These are phyloP conservation scores for Triticum dicoccoides DNA, from an alignment of 176 grass and related monocot genomes.

Conservation along the genomic window DNA sequence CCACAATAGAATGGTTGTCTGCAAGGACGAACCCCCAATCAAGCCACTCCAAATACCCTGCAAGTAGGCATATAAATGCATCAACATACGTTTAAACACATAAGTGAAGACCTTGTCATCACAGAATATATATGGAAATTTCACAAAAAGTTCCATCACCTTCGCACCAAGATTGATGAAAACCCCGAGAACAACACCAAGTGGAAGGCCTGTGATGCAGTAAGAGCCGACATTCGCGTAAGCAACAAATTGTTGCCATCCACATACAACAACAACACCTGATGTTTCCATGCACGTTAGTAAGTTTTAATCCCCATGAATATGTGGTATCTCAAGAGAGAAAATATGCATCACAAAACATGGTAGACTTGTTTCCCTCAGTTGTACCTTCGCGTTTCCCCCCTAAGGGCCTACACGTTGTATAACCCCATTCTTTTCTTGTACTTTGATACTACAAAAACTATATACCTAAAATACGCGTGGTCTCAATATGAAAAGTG, in stretches of 20 bases:
- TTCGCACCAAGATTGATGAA: constrained; percentile 58
- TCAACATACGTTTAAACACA: not conserved
- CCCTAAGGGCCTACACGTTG: too few relatives aligned
- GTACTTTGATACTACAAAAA: too few relatives aligned
- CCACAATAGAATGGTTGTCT: constrained; percentile 63
- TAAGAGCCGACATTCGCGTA: constrained; percentile 90
- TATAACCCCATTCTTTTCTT: too few relatives aligned
- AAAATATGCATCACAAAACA: not conserved
- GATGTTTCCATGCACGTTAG: not conserved
- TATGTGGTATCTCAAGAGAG: not conserved
- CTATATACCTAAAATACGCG: too few relatives aligned
- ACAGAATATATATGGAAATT: not conserved
- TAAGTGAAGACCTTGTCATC: not conserved
- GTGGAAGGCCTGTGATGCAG: constrained; percentile 71
- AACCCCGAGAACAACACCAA: constrained; percentile 66
- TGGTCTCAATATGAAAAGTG: not conserved
- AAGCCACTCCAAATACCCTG: constrained; percentile 85
- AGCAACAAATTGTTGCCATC: constrained; percentile 91
- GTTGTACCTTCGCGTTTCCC: too few relatives aligned
- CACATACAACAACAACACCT: constrained; percentile 92
- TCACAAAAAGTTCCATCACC: constrained; percentile 24
- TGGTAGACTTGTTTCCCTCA: not conserved
- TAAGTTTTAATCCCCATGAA: not conserved
- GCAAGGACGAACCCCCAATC: constrained; percentile 71
- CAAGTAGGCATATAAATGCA: not conserved